Evolutionary conservation across 2,329 filamentous ascomycete genomes (phyloP).

Genomic region (Escovopsis sp.): DNA sequence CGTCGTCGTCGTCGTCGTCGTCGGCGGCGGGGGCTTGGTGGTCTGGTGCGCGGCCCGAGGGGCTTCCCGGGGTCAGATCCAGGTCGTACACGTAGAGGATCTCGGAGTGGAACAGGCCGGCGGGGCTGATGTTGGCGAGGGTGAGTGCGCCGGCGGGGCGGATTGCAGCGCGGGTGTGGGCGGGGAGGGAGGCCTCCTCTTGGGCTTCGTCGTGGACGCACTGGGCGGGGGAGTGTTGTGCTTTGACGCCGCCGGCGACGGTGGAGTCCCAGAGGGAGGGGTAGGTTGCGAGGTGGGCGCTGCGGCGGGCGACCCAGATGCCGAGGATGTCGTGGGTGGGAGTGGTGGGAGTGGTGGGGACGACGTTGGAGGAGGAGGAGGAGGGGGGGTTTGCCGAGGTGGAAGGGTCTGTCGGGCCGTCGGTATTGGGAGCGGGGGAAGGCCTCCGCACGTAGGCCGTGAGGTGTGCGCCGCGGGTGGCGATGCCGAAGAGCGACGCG

Average conservation of each 20-base stretch:
- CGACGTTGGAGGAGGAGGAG: too few relatives aligned
- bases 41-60: too few relatives aligned
- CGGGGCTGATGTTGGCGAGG: constrained; percentile 16
- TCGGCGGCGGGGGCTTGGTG: too few relatives aligned
- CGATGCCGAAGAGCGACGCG: constrained; percentile 49
- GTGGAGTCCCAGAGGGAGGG: constrained; percentile 64
- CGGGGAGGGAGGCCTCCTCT: constrained; percentile 47
- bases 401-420: too few relatives aligned
- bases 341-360: too few relatives aligned
- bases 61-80: constrained; percentile 36
- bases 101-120: constrained; percentile 19
- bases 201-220: constrained; percentile 55
- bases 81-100: constrained; percentile 60
- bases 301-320: constrained; percentile 59
- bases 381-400: too few relatives aligned
- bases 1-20: too few relatives aligned
- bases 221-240: constrained; percentile 48
- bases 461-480: constrained; percentile 50
- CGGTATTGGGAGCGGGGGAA: too few relatives aligned
- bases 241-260: constrained; percentile 61
- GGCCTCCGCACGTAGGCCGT: constrained; percentile 37
- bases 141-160: constrained; percentile 19
- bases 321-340: constrained; percentile 18
- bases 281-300: constrained; percentile 54
- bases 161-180: constrained; percentile 10